Conservation (phyloP, 768 basidiomycete genomes). For the Mycena alexandri region DNA sequence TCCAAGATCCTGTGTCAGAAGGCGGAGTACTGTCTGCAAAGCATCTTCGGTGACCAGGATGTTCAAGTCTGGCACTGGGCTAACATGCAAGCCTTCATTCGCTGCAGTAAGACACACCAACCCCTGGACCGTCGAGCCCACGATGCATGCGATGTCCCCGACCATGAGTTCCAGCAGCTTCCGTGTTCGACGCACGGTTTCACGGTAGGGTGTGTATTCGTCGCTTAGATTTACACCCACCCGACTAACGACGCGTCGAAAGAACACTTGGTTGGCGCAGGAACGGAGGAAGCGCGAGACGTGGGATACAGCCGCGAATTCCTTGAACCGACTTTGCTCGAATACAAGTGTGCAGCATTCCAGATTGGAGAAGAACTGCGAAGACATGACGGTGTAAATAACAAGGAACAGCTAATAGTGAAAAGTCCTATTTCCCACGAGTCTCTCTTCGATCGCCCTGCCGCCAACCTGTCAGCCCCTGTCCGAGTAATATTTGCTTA, state of each 20-base stretch:
- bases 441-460: not conserved
- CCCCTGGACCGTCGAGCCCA: not conserved
- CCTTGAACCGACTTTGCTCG: not conserved
- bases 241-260: not conserved
- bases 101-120: too few species aligned
- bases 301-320: not conserved
- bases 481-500: not conserved
- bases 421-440: not conserved
- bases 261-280: not conserved
- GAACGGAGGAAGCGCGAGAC: not conserved
- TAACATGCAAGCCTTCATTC: too few species aligned
- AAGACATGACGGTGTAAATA: too few species aligned
- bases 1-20: too few species aligned
- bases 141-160: not conserved
- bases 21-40: too few species aligned
- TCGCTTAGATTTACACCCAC: not conserved
- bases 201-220: too few species aligned
- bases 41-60: not conserved
- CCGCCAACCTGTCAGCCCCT: not conserved
- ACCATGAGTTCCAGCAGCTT: not conserved
- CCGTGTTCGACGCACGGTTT: not conserved
- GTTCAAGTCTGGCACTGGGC: not conserved
- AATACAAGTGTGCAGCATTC: not conserved
- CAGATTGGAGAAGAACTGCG: not conserved
- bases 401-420: too few species aligned